These are phyloP conservation scores for Leptomonas seymouri DNA, from an alignment of 208 protist species.

Conservation along the genomic window DNA sequence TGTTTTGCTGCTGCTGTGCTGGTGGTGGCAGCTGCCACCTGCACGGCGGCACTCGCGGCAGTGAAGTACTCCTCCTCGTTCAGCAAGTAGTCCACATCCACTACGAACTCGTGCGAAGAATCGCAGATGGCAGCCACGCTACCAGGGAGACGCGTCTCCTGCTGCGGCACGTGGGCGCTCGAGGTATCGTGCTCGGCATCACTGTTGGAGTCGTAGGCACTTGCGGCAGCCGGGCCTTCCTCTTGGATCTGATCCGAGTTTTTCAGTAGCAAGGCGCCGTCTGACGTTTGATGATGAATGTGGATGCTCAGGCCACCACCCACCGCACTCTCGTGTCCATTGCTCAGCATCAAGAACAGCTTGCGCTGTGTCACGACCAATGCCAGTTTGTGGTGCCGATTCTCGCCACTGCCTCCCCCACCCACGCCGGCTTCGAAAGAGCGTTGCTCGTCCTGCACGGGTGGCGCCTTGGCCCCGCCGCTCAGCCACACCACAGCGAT, in stretches of 20 bases:
- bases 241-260: background rate
- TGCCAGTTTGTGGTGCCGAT: slow-evolving; percentile 7
- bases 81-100: slow-evolving; percentile 14
- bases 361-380: slow-evolving; percentile 25
- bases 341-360: slow-evolving; percentile 28
- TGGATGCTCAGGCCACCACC: slow-evolving; percentile 10
- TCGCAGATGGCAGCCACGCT: background rate
- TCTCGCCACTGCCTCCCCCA: background rate
- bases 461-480: background rate
- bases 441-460: background rate
- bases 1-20: background rate
- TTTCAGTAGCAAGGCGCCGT: background rate
- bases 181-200: background rate
- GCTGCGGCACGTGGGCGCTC: background rate
- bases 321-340: slow-evolving; percentile 9
- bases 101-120: background rate
- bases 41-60: slow-evolving; percentile 18
- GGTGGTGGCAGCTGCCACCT: background rate
- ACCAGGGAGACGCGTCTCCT: background rate
- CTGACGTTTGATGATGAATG: background rate
- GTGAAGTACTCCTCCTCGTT: slow-evolving; percentile 34
- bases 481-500: slow-evolving; percentile 30
- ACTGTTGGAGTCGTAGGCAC: background rate
- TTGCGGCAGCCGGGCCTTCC: background rate
- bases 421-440: background rate